Evolutionary conservation across 2,329 filamentous ascomycete species (phyloP).

Genomic region (Davidsoniella virescens): DNA sequence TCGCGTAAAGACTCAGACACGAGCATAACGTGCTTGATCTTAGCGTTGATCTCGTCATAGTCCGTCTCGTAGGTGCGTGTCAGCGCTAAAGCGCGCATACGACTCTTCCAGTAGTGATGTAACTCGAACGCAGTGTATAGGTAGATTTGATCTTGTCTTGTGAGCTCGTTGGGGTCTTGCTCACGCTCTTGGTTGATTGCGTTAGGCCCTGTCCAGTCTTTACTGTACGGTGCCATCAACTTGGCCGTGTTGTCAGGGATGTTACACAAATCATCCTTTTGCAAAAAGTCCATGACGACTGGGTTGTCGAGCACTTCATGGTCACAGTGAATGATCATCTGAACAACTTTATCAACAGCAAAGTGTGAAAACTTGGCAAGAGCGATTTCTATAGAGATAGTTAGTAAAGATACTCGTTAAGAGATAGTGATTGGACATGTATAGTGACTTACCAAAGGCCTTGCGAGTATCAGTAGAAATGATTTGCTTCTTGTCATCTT

Average conservation of each 20-base stretch:
- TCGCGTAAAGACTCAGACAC: constrained; percentile 83
- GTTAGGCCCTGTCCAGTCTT: constrained; percentile 66
- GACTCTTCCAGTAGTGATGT: constrained; percentile 96
- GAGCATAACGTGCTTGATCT: constrained; percentile 68
- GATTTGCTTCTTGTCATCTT: constrained; percentile 93
- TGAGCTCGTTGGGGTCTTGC: constrained; percentile 73
- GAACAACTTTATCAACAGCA: constrained; percentile 68
- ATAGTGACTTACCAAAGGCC: constrained; percentile 48
- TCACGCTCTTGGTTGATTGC: constrained; percentile 52
- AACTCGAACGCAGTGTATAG: constrained; percentile 85
- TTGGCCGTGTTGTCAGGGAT: constrained; percentile 84
- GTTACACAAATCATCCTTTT: constrained; percentile 81
- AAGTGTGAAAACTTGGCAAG: constrained; percentile 83
- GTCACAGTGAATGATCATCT: constrained; percentile 94
- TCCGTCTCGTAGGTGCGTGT: constrained; percentile 73
- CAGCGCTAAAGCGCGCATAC: constrained; percentile 78
- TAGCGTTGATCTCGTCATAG: constrained; percentile 78
- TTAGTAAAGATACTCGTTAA: background rate
- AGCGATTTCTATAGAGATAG: constrained; percentile 50
- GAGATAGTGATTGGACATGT: background rate
- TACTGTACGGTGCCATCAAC: constrained; percentile 85
- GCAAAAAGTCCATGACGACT: constrained; percentile 93
- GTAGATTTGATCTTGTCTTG: constrained; percentile 89
- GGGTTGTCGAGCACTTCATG: constrained; percentile 70
- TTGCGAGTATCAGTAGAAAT: constrained; percentile 83